Evolutionary conservation across 805 yeast genomes (phyloP), one percentile per base, ranked within the genome.

Genomic region (Clavispora asparagi): DNA sequence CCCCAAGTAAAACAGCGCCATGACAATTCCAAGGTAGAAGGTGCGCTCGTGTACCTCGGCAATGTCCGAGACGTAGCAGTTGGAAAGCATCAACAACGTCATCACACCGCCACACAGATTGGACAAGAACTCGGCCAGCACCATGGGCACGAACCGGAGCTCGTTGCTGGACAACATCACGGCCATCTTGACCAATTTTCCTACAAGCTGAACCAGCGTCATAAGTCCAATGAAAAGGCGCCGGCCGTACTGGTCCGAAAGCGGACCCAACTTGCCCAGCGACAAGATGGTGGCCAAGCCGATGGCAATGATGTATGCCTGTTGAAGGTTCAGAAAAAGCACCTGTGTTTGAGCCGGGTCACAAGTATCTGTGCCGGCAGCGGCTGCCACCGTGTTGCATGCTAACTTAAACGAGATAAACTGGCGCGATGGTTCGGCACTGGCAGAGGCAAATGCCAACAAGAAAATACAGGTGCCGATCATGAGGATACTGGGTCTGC

Each of bases 21-120:
- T 69, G 25, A 78, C 66, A 27, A 79, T 65, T 11, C 91, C 87
- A 52, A 87, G 67, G 17, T 76, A 70, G 44, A 77, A 73, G 23
- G 80, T 75, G 50, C 95, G 67, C 45, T 77, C 71, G 30, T 70
- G 73, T 1, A 87, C 76, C 17, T 81, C 83, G 7, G 82, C 82
- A 35, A 87, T 80, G 65, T 89, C 96, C 4, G 88, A 71, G 14
- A 86, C 73, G 58, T 87, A 89, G 49, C 91, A 79, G 58, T 83
- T 83, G 11, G 80, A 67, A 28, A 85, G 65, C 9, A 84, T 78
- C 42, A 85, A 56, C 30, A 83, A 55, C 6, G 82, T 73, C 48
- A 79, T 63, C 8, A 76, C 42, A 0, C 89, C 85, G 23, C 96
- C 96, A n/a, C 83, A 77, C 4, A 76, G 43, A 25, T 81, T 72